Conservation (phyloP, 441 rosid species). For the Corymbia citriodora region DNA sequence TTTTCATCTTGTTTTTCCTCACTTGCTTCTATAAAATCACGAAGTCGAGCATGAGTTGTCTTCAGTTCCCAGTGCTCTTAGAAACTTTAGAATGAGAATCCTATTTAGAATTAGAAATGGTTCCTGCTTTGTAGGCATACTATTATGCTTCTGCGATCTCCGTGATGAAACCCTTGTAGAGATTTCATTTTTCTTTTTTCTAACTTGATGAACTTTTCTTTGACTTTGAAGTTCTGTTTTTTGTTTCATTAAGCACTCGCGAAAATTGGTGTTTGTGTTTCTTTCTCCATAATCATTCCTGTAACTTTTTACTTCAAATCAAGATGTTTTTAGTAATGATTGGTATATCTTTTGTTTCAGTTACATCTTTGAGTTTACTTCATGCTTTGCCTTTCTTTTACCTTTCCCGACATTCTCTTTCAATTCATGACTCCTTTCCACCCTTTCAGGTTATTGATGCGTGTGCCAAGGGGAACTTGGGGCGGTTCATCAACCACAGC, state of each 20-base stretch:
- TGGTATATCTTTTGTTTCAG: not conserved
- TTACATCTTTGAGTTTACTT: not conserved
- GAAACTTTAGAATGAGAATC: not conserved
- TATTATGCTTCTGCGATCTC: not conserved
- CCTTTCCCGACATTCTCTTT: slow-evolving; percentile 4
- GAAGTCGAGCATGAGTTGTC: not conserved
- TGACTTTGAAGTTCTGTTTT: not conserved
- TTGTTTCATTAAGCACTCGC: not conserved
- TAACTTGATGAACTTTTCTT: not conserved
- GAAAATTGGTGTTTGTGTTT: not conserved
- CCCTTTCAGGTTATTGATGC: slow-evolving; percentile 92
- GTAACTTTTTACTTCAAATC: not conserved
- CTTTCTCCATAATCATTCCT: not conserved
- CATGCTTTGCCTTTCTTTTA: not conserved
- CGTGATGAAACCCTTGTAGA: not conserved
- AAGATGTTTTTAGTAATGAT: not conserved
- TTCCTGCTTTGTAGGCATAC: not conserved
- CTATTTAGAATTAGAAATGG: not conserved
- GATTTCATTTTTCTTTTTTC: not conserved
- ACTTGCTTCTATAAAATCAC: not conserved
- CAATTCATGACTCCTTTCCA: slow-evolving; percentile 7
- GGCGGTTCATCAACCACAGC: slow-evolving; percentile 97
- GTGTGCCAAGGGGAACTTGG: slow-evolving; percentile 91
- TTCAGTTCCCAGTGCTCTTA: not conserved
- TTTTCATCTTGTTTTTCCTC: not conserved